Conservation (phyloP, 495 filamentous ascomycete species). For the Hyaloscypha finlandica region DNA sequence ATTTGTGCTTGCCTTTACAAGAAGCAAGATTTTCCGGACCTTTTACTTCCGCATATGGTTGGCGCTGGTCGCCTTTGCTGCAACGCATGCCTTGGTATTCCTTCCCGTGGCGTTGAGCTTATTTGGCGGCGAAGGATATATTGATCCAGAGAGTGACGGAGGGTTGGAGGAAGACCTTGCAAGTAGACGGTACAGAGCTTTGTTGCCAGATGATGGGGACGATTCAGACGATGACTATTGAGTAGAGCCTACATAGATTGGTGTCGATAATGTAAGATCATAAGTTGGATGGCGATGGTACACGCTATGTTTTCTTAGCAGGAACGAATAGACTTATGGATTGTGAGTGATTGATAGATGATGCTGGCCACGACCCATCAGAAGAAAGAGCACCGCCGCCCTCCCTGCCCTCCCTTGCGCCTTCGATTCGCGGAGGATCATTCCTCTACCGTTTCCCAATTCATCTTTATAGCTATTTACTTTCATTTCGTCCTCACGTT, state of each 20-base stretch:
- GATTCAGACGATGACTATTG: conserved; percentile 34
- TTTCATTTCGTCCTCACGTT: no score
- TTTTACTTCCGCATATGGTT: conserved; percentile 99
- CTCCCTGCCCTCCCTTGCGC: no score
- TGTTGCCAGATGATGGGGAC: conserved; percentile 43
- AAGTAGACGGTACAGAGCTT: conserved; percentile 44
- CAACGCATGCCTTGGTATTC: conserved; percentile 85
- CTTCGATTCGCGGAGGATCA: no score
- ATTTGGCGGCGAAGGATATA: conserved; percentile 83
- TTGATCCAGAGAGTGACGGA: conserved; percentile 74
- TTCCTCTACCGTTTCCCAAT: no score
- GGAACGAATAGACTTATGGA: no score
- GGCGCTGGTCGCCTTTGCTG: conserved; percentile 85
- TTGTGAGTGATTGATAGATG: no score
- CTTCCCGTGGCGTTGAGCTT: conserved; percentile 88
- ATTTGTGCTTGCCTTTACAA: conserved; percentile 87
- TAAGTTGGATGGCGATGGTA: background rate
- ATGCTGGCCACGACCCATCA: no score
- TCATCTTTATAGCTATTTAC: no score
- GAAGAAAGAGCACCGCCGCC: no score
- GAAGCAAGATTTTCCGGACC: conserved; percentile 98
- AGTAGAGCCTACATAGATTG: background rate
- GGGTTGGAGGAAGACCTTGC: conserved; percentile 83
- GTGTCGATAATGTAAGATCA: background rate
- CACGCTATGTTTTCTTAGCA: no score